A percentile compares a stretch with the other conserved stretches of the same genome.
These are phyloP conservation scores for Aulographum hederae DNA, from an alignment of 2,329 filamentous ascomycete genomes.

Conservation along the genomic window DNA sequence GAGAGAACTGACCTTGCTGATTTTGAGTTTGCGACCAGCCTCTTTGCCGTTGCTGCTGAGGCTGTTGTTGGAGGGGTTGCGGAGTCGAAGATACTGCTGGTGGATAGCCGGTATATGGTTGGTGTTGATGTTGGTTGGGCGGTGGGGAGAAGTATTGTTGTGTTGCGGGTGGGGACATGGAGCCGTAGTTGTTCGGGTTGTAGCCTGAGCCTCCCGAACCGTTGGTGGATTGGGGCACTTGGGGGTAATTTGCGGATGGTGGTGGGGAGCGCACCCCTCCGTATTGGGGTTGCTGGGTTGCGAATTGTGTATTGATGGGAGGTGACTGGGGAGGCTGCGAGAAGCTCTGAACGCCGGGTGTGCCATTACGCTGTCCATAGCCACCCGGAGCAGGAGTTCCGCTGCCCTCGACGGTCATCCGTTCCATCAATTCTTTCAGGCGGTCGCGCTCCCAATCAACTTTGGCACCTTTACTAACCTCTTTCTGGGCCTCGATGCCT, in stretches of 20 bases:
- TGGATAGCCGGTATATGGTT: slow-evolving; percentile 14
- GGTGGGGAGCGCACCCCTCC: background rate
- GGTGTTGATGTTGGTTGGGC: slow-evolving; percentile 14
- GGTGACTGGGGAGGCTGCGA: slow-evolving; percentile 5
- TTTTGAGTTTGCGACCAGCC: slow-evolving; percentile 35
- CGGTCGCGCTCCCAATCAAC: slow-evolving; percentile 77
- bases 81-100: slow-evolving; percentile 13
- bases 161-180: slow-evolving; percentile 34
- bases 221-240: background rate
- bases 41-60: slow-evolving; percentile 34
- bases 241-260: background rate
- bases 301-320: slow-evolving; percentile 19
- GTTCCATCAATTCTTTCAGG: slow-evolving; percentile 78
- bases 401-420: slow-evolving; percentile 60
- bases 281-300: slow-evolving; percentile 15
- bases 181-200: slow-evolving; percentile 28
- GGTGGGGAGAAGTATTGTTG: slow-evolving; percentile 36
- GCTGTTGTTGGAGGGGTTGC: slow-evolving; percentile 23
- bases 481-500: slow-evolving; percentile 65
- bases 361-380: slow-evolving; percentile 20
- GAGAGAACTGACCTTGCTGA: slow-evolving; percentile 13
- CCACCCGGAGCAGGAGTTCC: background rate
- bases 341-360: slow-evolving; percentile 18
- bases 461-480: slow-evolving; percentile 37
- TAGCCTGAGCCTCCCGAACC: slow-evolving; percentile 11